A percentile compares a stretch with the other conserved stretches of the same genome.
phyloP scores from a whole-genome alignment of 1,284 basidiomycete species.

The Kwoniella shivajii region DNA sequence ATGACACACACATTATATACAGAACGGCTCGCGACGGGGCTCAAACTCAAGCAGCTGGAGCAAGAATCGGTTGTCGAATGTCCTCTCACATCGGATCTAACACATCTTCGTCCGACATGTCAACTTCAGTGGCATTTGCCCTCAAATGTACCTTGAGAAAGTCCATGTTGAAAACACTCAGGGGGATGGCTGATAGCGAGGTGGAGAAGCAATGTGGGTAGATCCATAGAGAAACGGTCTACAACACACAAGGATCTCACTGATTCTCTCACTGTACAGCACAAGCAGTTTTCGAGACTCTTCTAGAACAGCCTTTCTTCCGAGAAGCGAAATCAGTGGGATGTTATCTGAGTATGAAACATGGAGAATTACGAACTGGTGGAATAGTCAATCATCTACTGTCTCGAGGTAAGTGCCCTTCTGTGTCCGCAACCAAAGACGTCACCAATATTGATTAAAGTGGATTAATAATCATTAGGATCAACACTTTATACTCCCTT shows the following conservation, averaged over 20 bases:
- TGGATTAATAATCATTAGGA: slow-evolving; percentile 11
- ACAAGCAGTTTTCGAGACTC: slow-evolving; percentile 32
- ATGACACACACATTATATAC: no score
- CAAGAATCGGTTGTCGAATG: not conserved
- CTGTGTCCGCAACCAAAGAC: not conserved
- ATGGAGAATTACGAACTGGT: slow-evolving; percentile 49
- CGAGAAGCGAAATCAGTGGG: slow-evolving; percentile 37
- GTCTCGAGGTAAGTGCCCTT: slow-evolving; percentile 26
- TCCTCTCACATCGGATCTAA: not conserved
- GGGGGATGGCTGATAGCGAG: slow-evolving; percentile 32
- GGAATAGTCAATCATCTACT: slow-evolving; percentile 44
- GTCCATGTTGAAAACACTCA: slow-evolving; percentile 41
- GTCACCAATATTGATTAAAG: not conserved
- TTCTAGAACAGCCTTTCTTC: slow-evolving; percentile 37
- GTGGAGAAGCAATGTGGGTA: slow-evolving; percentile 47
- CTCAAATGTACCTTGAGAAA: slow-evolving; percentile 44
- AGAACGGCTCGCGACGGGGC: no score
- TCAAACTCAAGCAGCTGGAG: no score
- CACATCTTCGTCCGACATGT: not conserved
- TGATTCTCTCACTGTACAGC: slow-evolving; percentile 25
- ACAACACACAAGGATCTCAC: not conserved
- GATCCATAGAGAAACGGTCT: not conserved
- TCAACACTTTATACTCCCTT: slow-evolving; percentile 47
- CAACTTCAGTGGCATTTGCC: slow-evolving; percentile 26
- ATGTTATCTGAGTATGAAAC: slow-evolving; percentile 52